Conservation (phyloP, 768 basidiomycete species). For the Rickenella mellea region DNA sequence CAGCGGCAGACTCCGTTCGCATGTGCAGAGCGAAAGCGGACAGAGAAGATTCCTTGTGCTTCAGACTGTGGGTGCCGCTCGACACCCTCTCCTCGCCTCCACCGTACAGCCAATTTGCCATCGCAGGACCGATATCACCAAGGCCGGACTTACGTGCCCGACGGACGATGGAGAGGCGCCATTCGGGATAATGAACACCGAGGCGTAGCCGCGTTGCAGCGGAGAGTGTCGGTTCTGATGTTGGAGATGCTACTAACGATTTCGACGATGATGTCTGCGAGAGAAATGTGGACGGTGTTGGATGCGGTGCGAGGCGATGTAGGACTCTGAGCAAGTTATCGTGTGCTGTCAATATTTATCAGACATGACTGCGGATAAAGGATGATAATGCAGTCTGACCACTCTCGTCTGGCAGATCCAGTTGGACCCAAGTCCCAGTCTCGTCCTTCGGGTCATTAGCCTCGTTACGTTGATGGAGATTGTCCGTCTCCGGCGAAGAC, state of each 20-base stretch:
- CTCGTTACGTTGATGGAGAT: neutral
- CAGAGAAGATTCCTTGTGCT: slow-evolving; percentile 12
- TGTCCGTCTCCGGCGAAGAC: neutral
- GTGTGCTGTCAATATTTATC: slow-evolving; percentile 7
- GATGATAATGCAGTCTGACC: slow-evolving; percentile 7
- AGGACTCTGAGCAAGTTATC: slow-evolving; percentile 14
- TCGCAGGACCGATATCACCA: slow-evolving; percentile 44
- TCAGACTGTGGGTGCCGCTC: no score
- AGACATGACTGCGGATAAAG: neutral
- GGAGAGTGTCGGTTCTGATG: slow-evolving; percentile 11
- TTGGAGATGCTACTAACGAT: slow-evolving; percentile 10
- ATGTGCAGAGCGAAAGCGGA: slow-evolving; percentile 13
- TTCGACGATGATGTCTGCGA: slow-evolving; percentile 7
- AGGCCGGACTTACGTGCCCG: slow-evolving; percentile 49
- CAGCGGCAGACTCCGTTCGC: slow-evolving; percentile 7
- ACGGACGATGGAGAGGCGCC: slow-evolving; percentile 42
- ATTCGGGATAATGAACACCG: slow-evolving; percentile 56
- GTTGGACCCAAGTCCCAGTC: slow-evolving; percentile 10
- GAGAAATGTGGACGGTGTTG: slow-evolving; percentile 13
- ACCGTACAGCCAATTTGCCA: slow-evolving; percentile 28
- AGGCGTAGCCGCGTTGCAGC: slow-evolving; percentile 11
- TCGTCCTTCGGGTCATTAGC: neutral
- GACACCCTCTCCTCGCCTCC: slow-evolving; percentile 9
- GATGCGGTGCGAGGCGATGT: slow-evolving; percentile 13
- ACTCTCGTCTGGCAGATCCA: slow-evolving; percentile 14